These are phyloP conservation scores for Saccharomycopsis sp. DNA, from an alignment of 805 yeast species.

Conservation along the genomic window DNA sequence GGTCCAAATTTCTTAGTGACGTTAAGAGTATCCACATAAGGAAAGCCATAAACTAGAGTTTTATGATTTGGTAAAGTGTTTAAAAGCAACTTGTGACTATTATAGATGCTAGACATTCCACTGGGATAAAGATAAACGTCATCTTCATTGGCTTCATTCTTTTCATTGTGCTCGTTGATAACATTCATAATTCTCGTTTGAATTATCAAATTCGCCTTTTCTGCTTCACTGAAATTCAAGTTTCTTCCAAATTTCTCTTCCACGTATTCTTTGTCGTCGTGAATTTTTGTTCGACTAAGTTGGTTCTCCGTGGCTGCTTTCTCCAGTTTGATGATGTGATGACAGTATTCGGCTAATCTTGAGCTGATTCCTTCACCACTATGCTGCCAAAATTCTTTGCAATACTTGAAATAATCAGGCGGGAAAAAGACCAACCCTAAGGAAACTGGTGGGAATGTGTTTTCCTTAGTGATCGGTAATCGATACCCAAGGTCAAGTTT, in stretches of 20 bases:
- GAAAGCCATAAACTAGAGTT: constrained; percentile 92
- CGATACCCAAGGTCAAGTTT: constrained; percentile 60
- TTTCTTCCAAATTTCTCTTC: constrained; percentile 91
- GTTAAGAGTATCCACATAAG: constrained; percentile 88
- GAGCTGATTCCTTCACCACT: constrained; percentile 96
- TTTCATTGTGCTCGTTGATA: constrained; percentile 14
- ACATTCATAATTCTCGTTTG: constrained; percentile 63
- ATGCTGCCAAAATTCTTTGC: constrained; percentile 94
- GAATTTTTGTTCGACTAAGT: constrained; percentile 24
- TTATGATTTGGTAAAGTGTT: constrained; percentile 34
- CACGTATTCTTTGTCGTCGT: constrained; percentile 59
- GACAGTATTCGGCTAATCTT: constrained; percentile 77
- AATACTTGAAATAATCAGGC: constrained; percentile 46
- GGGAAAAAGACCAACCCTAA: constrained; percentile 80
- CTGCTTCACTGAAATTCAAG: constrained; percentile 67
- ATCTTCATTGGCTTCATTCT: constrained; percentile 30
- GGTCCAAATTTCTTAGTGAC: constrained; percentile 86
- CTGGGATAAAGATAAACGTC: constrained; percentile 82
- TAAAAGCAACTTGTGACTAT: constrained; percentile 59
- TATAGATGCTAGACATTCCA: constrained; percentile 90
- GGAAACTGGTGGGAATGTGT: constrained; percentile 60
- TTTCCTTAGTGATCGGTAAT: no score
- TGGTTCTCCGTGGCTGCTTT: constrained; percentile 22
- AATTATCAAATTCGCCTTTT: constrained; percentile 69
- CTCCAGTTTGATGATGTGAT: constrained; percentile 47